A percentile compares a stretch with the other conserved stretches of the same genome.
phyloP scores from a whole-genome alignment of 176 grass and related monocot genomes.

The Chloris gayana region DNA sequence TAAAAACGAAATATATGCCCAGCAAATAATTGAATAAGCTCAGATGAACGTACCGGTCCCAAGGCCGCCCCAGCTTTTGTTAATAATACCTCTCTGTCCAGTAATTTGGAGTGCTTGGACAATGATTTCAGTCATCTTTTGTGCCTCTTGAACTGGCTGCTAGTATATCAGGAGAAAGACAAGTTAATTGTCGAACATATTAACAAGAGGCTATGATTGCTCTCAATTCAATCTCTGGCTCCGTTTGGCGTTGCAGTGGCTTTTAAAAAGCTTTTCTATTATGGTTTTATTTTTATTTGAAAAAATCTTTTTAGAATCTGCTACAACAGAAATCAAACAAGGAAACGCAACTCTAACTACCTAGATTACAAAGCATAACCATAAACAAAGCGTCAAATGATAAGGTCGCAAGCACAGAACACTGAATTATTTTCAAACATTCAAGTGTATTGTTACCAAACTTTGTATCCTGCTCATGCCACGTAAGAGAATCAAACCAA shows the following conservation, averaged over 20 bases:
- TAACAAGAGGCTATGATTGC: not conserved
- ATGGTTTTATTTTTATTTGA: too few species aligned
- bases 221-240: not conserved
- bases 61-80: constrained; percentile 98
- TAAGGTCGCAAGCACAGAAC: not conserved
- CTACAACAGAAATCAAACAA: too few species aligned
- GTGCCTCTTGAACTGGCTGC: constrained; percentile 98
- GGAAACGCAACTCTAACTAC: too few species aligned
- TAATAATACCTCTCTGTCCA: constrained; percentile 93
- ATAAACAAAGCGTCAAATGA: not conserved
- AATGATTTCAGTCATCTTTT: constrained; percentile 89
- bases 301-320: too few species aligned
- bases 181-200: constrained; percentile 19
- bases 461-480: not conserved
- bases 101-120: constrained; percentile 78
- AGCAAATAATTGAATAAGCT: not conserved
- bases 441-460: not conserved
- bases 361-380: too few species aligned
- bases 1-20: constrained; percentile 25
- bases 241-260: too few species aligned
- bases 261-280: too few species aligned
- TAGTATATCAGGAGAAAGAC: constrained; percentile 39
- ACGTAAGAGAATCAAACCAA: not conserved
- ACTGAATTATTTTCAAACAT: constrained; percentile 20
- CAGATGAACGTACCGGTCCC: constrained; percentile 74